Evolutionary conservation across 805 yeast genomes (phyloP).

Genomic region (Saccharomycopsis sp.): DNA sequence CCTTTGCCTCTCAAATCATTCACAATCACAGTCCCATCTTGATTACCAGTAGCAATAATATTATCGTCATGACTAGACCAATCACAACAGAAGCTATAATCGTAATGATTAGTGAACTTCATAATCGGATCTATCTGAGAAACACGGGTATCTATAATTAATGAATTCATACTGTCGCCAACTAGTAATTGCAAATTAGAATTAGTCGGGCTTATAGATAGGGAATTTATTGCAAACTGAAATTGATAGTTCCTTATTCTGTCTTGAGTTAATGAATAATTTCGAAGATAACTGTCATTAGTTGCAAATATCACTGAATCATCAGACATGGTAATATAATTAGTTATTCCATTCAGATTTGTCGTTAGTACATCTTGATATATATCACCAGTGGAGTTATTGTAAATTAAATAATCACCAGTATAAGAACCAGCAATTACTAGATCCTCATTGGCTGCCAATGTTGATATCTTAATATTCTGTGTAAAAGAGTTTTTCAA

Average conservation of each 20-base stretch:
- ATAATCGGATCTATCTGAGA: constrained; percentile 20
- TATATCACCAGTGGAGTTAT: constrained; percentile 26
- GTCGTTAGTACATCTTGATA: constrained; percentile 36
- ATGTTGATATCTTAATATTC: constrained; percentile 39
- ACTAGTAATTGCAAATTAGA: constrained; percentile 37
- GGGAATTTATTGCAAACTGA: constrained; percentile 46
- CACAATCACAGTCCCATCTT: constrained; percentile 49
- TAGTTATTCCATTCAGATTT: constrained; percentile 44
- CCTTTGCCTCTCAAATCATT: constrained; percentile 40
- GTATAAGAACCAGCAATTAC: constrained; percentile 49
- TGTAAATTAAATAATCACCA: constrained; percentile 41
- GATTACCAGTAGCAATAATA: constrained; percentile 48
- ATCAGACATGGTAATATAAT: constrained; percentile 35
- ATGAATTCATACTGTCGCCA: constrained; percentile 42
- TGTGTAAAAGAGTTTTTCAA: constrained; percentile 17
- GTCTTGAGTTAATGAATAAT: constrained; percentile 32
- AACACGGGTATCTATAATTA: constrained; percentile 39
- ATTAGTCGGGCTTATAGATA: constrained; percentile 35
- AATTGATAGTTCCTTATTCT: constrained; percentile 23
- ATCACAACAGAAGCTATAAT: constrained; percentile 54
- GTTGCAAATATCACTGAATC: constrained; percentile 38
- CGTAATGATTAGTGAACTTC: constrained; percentile 40
- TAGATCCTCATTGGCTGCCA: constrained; percentile 36
- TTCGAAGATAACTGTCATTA: constrained; percentile 40
- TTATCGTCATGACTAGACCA: constrained; percentile 40